A percentile compares a stretch with the other conserved stretches of the same genome.
Conservation (phyloP, 179 eudicot genomes). For the Patellifolia procumbens region DNA sequence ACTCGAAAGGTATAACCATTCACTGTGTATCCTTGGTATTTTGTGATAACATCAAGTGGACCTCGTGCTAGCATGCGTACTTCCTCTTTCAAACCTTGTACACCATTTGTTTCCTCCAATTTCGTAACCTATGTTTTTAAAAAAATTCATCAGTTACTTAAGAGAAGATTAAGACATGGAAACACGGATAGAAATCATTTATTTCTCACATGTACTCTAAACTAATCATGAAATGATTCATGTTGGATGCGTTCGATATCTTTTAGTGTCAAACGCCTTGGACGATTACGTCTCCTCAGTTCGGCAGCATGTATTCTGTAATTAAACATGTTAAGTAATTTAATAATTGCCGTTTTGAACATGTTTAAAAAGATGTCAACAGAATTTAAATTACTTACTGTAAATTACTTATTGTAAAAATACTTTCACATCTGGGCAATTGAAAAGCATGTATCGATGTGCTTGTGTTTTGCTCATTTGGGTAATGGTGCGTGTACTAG, state of each 20-base stretch:
- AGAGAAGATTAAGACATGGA: no score
- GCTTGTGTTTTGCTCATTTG: no score
- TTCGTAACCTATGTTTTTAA: no score
- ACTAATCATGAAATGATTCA: conserved; percentile 17
- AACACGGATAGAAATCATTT: no score
- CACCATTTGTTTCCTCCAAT: no score
- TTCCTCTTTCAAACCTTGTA: no score
- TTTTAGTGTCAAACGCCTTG: conserved; percentile 6
- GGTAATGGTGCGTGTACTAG: not conserved
- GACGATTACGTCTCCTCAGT: conserved; percentile 18
- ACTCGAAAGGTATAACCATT: not conserved
- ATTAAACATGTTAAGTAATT: not conserved
- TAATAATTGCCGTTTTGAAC: no score
- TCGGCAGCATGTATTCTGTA: not conserved
- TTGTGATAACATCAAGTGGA: conserved; percentile 10
- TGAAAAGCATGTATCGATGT: conserved; percentile 4
- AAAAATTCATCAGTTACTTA: no score
- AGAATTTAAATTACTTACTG: no score
- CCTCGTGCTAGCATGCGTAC: no score
- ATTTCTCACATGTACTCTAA: not conserved
- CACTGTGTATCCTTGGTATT: not conserved
- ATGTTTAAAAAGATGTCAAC: no score
- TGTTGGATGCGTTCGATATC: conserved; percentile 8
- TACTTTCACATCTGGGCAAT: not conserved
- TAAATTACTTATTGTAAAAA: not conserved